These are phyloP conservation scores for Colletotrichum truncatum DNA, from an alignment of 2,329 filamentous ascomycete species.

Conservation along the genomic window DNA sequence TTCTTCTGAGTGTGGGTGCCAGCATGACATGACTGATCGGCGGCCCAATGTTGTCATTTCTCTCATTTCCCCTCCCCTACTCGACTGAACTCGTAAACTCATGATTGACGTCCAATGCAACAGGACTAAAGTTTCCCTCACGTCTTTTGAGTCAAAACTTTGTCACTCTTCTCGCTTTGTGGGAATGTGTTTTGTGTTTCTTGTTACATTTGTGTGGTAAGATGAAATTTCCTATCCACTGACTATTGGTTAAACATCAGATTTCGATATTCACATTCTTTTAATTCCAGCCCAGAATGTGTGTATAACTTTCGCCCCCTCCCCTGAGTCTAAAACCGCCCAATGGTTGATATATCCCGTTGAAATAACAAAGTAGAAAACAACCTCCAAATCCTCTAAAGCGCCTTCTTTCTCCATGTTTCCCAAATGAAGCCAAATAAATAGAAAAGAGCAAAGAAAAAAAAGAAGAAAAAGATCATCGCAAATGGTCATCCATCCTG, in stretches of 20 bases:
- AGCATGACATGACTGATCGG: not conserved
- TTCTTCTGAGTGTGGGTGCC: not conserved
- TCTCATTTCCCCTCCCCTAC: not conserved
- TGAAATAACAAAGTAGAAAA: not conserved
- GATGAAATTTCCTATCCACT: not conserved
- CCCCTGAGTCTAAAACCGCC: conserved; percentile 23
- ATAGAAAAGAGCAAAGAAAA: not conserved
- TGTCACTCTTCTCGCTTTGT: too few species aligned
- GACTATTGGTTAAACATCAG: conserved; percentile 19
- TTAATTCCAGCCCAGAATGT: conserved; percentile 20
- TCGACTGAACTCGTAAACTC: not conserved
- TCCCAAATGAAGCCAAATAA: not conserved
- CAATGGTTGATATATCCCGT: conserved; percentile 15
- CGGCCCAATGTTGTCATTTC: not conserved
- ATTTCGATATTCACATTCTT: conserved; percentile 17
- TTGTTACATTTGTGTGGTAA: not conserved
- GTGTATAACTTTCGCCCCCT: conserved; percentile 2
- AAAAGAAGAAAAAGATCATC: not conserved
- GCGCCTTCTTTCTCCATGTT: conserved; percentile 25
- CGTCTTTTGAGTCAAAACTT: not conserved
- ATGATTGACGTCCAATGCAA: not conserved
- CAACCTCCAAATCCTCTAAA: conserved; percentile 8
- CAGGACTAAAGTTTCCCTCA: not conserved
- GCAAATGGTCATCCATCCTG: conserved; percentile 1
- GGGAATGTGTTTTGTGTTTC: too few species aligned